A percentile compares a stretch with the other conserved stretches of the same genome.
These are phyloP conservation scores for Chaetomium globosum DNA, from an alignment of 2,329 filamentous ascomycete genomes.

Conservation along the genomic window DNA sequence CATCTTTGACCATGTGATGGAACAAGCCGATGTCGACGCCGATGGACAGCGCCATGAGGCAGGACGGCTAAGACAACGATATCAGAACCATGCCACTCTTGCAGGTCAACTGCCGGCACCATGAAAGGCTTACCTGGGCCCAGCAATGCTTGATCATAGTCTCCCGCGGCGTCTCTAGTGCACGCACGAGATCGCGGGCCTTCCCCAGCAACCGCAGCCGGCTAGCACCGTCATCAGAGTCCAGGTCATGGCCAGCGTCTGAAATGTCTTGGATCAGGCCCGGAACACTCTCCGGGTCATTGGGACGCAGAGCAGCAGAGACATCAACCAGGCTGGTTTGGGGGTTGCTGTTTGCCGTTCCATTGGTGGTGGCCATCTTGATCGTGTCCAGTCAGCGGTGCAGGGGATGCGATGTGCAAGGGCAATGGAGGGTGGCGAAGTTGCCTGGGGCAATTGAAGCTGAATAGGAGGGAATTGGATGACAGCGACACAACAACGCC, in stretches of 20 bases:
- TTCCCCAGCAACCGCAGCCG: conserved; percentile 42
- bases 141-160: conserved; percentile 52
- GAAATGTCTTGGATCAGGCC: conserved; percentile 28
- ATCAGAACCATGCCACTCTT: neutral
- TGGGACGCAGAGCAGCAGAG: neutral
- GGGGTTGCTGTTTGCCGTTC: neutral
- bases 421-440: neutral
- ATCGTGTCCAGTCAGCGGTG: neutral
- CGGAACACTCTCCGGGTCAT: conserved; percentile 13
- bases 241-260: neutral
- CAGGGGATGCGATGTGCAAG: neutral
- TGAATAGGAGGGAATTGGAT: neutral
- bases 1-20: conserved; percentile 41
- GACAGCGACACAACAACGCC: neutral
- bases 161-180: conserved; percentile 52
- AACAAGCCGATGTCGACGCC: conserved; percentile 46
- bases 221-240: conserved; percentile 24
- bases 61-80: neutral
- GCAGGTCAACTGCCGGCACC: neutral
- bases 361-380: neutral
- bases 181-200: conserved; percentile 42
- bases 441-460: neutral
- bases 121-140: conserved; percentile 41
- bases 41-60: conserved; percentile 20
- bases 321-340: neutral